Conservation (phyloP, 1,284 basidiomycete genomes). For the Austroboletus rostrupii region DNA sequence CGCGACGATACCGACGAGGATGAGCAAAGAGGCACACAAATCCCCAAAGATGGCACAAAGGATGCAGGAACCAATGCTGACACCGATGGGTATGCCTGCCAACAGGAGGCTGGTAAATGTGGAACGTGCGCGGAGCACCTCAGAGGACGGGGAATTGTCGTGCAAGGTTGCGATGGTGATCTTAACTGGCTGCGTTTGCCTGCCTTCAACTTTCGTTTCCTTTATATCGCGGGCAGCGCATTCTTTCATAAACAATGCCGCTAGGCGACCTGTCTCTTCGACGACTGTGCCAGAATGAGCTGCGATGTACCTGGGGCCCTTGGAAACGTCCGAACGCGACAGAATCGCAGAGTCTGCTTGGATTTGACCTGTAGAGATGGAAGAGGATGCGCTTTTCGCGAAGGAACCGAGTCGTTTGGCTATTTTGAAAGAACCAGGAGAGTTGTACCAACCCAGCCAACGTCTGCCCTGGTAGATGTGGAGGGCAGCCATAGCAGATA, state of each 20-base stretch:
- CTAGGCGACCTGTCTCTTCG: slow-evolving; percentile 14
- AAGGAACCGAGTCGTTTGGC: slow-evolving; percentile 17
- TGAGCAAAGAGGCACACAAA: slow-evolving; percentile 24
- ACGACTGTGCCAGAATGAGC: slow-evolving; percentile 21
- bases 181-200: slow-evolving; percentile 4
- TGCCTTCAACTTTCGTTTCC: slow-evolving; percentile 6
- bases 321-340: slow-evolving; percentile 13
- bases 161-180: slow-evolving; percentile 17
- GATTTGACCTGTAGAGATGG: background rate
- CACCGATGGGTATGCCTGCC: slow-evolving; percentile 18
- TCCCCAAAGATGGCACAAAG: slow-evolving; percentile 15
- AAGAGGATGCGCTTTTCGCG: slow-evolving; percentile 7
- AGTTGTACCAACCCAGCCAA: slow-evolving; percentile 30
- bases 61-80: slow-evolving; percentile 16
- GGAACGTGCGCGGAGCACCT: background rate
- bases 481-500: slow-evolving; percentile 21
- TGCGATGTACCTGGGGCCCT: slow-evolving; percentile 17
- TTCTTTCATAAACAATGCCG: slow-evolving; percentile 15
- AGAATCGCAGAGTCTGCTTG: slow-evolving; percentile 17
- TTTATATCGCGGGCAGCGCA: slow-evolving; percentile 1
- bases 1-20: slow-evolving; percentile 25
- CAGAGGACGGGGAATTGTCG: slow-evolving; percentile 4
- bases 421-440: slow-evolving; percentile 22
- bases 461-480: slow-evolving; percentile 19
- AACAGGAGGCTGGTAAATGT: background rate